These are phyloP conservation scores for Anisodus acutangulus DNA, from an alignment of 257 asterid genomes.

Conservation along the genomic window DNA sequence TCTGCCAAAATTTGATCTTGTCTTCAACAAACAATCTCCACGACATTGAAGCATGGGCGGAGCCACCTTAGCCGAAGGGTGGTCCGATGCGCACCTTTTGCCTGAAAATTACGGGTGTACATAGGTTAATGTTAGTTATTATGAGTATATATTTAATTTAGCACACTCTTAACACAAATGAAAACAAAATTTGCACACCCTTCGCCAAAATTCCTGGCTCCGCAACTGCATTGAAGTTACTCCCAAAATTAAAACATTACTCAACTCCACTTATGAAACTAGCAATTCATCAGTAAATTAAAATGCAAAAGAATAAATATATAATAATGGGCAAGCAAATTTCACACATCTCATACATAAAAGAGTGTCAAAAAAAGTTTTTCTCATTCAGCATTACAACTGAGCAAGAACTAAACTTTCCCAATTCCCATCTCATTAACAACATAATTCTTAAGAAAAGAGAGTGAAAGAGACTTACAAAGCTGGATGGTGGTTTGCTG, in stretches of 20 bases:
- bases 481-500: constrained; percentile 48
- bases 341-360: background rate
- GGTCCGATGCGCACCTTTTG: no score
- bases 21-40: background rate
- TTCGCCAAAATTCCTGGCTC: no score
- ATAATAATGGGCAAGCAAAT: background rate
- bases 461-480: constrained; percentile 43
- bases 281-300: background rate
- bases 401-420: background rate
- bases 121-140: no score
- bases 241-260: background rate
- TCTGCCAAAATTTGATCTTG: constrained; percentile 9
- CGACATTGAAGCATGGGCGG: background rate
- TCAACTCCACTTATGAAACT: background rate
- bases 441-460: background rate
- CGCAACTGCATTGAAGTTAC: background rate
- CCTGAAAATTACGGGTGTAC: no score
- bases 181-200: no score
- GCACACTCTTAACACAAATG: no score
- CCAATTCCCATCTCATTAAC: background rate
- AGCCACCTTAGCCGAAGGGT: no score
- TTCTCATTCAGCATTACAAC: constrained; percentile 1
- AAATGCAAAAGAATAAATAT: background rate
- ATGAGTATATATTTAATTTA: no score
- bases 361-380: background rate